phyloP scores from a whole-genome alignment of 257 asterid genomes.

The Solanum paucissectum region DNA sequence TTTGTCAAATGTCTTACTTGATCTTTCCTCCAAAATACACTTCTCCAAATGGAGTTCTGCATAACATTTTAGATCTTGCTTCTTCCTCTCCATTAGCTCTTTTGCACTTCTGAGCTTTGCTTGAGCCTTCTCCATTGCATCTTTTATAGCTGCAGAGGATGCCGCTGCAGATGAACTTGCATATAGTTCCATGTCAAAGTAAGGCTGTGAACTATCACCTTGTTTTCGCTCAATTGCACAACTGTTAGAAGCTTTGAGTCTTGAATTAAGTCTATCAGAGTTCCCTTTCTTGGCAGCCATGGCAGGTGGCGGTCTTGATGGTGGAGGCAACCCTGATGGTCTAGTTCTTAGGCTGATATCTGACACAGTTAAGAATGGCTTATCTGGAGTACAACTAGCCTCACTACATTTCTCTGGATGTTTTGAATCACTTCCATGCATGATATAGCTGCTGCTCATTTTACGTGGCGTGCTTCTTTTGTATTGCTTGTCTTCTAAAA shows the following conservation, averaged over 20 bases:
- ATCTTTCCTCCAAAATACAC: slow-evolving; percentile 21
- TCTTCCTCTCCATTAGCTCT: slow-evolving; percentile 24
- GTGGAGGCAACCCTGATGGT: slow-evolving; percentile 84
- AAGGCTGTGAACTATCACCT: slow-evolving; percentile 26
- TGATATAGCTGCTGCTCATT: slow-evolving; percentile 4
- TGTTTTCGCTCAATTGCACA: slow-evolving; percentile 28
- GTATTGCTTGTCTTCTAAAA: slow-evolving; percentile 15
- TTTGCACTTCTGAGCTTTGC: slow-evolving; percentile 20
- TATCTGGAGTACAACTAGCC: slow-evolving; percentile 16
- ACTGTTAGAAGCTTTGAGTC: slow-evolving; percentile 27
- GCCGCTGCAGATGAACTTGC: slow-evolving; percentile 27
- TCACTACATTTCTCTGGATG: slow-evolving; percentile 14
- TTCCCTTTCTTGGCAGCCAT: slow-evolving; percentile 31
- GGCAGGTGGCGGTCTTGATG: slow-evolving; percentile 86
- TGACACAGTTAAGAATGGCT: slow-evolving; percentile 56
- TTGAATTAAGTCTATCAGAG: slow-evolving; percentile 14
- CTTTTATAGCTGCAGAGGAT: slow-evolving; percentile 18
- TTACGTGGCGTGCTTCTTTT: slow-evolving; percentile 19
- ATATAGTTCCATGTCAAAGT: slow-evolving; percentile 48
- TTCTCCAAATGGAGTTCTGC: slow-evolving; percentile 11
- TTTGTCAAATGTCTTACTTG: slow-evolving; percentile 12
- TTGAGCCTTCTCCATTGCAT: slow-evolving; percentile 28
- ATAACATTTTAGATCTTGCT: slow-evolving; percentile 11
- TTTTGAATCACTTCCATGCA: slow-evolving; percentile 13
- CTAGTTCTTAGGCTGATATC: slow-evolving; percentile 74